These are phyloP conservation scores for Manihot esculenta DNA, from an alignment of 441 rosid genomes.

Conservation along the genomic window DNA sequence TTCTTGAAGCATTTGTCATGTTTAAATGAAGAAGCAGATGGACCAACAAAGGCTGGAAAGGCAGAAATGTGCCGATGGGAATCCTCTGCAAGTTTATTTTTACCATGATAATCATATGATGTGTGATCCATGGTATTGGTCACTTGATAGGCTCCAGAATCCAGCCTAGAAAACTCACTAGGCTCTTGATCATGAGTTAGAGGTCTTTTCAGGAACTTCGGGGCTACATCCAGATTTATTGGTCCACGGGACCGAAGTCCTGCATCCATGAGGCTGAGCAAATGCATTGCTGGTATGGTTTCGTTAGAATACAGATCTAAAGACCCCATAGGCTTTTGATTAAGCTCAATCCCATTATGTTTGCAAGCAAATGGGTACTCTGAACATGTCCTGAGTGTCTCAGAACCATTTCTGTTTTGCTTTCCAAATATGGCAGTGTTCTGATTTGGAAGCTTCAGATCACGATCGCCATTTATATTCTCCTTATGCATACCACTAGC, in stretches of 20 bases:
- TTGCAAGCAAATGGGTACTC: constrained; percentile 41
- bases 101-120: constrained; percentile 36
- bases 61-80: constrained; percentile 35
- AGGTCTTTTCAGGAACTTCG: constrained; percentile 50
- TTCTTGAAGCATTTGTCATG: constrained; percentile 42
- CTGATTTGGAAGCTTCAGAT: constrained; percentile 37
- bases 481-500: constrained; percentile 32
- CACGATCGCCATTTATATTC: constrained; percentile 31
- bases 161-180: constrained; percentile 41
- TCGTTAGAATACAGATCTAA: constrained; percentile 61
- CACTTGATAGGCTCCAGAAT: constrained; percentile 42
- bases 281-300: constrained; percentile 83
- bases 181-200: constrained; percentile 43
- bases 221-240: constrained; percentile 40
- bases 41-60: constrained; percentile 34
- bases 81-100: constrained; percentile 36
- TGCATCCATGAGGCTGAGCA: constrained; percentile 94
- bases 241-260: constrained; percentile 49
- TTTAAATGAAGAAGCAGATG: constrained; percentile 56
- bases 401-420: constrained; percentile 46
- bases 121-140: constrained; percentile 34
- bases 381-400: constrained; percentile 42
- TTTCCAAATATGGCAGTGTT: constrained; percentile 43
- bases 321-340: constrained; percentile 35
- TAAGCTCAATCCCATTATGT: constrained; percentile 32